A percentile compares a stretch with the other conserved stretches of the same genome.
These are phyloP conservation scores for Grosmannia clavigera DNA, from an alignment of 2,329 filamentous ascomycete genomes.

Conservation along the genomic window DNA sequence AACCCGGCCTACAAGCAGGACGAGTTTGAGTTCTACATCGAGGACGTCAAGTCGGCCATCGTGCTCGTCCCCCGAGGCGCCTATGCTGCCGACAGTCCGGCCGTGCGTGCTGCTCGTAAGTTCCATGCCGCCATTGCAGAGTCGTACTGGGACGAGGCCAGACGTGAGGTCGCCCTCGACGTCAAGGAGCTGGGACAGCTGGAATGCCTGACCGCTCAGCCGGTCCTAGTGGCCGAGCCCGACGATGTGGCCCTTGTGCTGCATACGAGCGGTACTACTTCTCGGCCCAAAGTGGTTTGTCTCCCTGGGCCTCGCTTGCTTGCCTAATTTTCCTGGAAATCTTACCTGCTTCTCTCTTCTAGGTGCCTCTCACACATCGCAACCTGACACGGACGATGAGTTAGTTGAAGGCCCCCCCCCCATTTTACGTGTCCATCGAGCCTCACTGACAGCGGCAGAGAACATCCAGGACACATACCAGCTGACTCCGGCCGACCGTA, in stretches of 20 bases:
- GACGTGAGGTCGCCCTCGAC: conserved; percentile 58
- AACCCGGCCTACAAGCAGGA: conserved; percentile 82
- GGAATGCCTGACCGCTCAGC: conserved; percentile 26
- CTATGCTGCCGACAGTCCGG: conserved; percentile 52
- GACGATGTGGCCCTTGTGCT: conserved; percentile 72
- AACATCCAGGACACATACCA: conserved; percentile 73
- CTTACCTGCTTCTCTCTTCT: not conserved
- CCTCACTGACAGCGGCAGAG: conserved; percentile 23
- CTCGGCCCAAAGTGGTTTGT: conserved; percentile 67
- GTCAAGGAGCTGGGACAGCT: conserved; percentile 66
- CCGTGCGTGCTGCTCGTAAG: conserved; percentile 64
- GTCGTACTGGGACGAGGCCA: conserved; percentile 61
- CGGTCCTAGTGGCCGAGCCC: conserved; percentile 40
- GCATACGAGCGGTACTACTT: conserved; percentile 77
- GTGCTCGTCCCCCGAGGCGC: conserved; percentile 64
- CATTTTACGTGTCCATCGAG: not conserved
- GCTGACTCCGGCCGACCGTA: conserved; percentile 58
- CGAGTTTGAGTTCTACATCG: conserved; percentile 87
- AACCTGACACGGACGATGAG: conserved; percentile 75
- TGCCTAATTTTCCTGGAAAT: not conserved
- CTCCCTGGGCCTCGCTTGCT: not conserved
- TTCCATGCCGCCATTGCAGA: conserved; percentile 79
- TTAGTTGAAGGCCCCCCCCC: not conserved
- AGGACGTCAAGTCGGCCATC: conserved; percentile 69
- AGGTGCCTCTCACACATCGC: conserved; percentile 66